Evolutionary conservation across 352 stramenopile species (phyloP).

Genomic region (Phytophthora pini): DNA sequence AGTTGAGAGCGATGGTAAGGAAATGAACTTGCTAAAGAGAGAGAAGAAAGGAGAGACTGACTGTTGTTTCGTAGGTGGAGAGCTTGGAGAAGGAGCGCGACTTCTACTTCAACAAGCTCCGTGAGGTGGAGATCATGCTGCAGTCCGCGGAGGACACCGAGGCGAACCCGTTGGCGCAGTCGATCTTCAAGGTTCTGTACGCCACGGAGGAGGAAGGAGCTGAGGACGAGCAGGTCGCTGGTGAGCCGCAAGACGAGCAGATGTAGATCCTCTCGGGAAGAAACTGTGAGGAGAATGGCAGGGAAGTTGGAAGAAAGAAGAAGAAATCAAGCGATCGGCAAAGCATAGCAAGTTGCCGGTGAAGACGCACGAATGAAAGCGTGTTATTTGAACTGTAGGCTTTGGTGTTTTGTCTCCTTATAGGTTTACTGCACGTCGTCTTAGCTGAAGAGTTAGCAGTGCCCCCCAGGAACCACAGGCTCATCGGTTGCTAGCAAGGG

Average conservation of each 20-base stretch:
- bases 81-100: conserved; percentile 95
- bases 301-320: not conserved
- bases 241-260: conserved; percentile 61
- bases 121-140: conserved; percentile 97
- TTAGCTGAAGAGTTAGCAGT: conserved; percentile 14
- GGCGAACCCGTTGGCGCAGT: conserved; percentile 61
- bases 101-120: conserved; percentile 99
- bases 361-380: conserved; percentile 35
- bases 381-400: conserved; percentile 30
- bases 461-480: conserved; percentile 16
- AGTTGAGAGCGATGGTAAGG: conserved; percentile 75
- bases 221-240: conserved; percentile 49
- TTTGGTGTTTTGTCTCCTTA: not conserved
- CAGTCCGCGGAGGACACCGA: conserved; percentile 71
- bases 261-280: conserved; percentile 39
- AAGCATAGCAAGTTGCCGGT: conserved; percentile 22
- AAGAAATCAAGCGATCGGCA: conserved; percentile 9
- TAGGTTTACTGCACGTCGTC: not conserved
- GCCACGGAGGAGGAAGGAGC: conserved; percentile 68
- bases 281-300: not conserved
- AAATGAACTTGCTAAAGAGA: not conserved
- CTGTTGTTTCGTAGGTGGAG: conserved; percentile 62
- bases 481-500: conserved; percentile 11
- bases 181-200: conserved; percentile 90
- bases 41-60: conserved; percentile 2